Evolutionary conservation across 2,329 filamentous ascomycete species (phyloP), one percentile per base, ranked within the genome.

Genomic region (Fonsecaea nubica): DNA sequence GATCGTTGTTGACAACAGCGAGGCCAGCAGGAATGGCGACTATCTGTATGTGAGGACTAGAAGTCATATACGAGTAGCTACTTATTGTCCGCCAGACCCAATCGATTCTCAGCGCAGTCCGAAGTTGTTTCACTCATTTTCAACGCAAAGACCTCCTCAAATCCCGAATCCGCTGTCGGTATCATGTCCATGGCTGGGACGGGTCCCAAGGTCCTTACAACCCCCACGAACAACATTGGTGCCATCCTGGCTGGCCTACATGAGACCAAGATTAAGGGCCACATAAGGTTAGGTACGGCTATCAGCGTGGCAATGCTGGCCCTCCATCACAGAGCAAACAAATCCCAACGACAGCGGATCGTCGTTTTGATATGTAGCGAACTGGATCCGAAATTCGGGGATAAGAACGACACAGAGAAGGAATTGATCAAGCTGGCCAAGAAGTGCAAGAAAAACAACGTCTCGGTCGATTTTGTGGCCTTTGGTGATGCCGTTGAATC

Each of bases 161-260:
- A 99, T 79, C 93, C 95, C 36, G 95, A 99, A 82, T 98, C 94
- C 7, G 96, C 93, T 10, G 95, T 99, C 72, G 95, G 96, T 60
- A 84, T 99, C 71, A 97, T 99, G 93, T 97, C 92, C 81, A 98
- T 98, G 94, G 95, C 92, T 71, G 95, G 94, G 76, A 94, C 92
- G 77, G 93, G 93, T n/a, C 95, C 95, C 57, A 94, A 98, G 82
- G 94, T 99, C 71, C 87, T 99, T 71, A 96, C 95, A 65, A 99
- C 95, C 38, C 87, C 98, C 77, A 98, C 95, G 62, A 94, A 92
- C 67, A 96, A 99, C 80, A 92, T 95, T 77, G 95, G 95, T 80
- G 95, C 96, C 84, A 92, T 99, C 74, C 85, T 98, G 71, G 92
- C 96, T 70, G 93, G 93, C 62, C 83, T 97, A 80, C 94, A 94